Percentiles rank a stretch among this genome's conserved stretches.
phyloP scores from a whole-genome alignment of 1,284 basidiomycete genomes.

The Ganoderma lucidum region DNA sequence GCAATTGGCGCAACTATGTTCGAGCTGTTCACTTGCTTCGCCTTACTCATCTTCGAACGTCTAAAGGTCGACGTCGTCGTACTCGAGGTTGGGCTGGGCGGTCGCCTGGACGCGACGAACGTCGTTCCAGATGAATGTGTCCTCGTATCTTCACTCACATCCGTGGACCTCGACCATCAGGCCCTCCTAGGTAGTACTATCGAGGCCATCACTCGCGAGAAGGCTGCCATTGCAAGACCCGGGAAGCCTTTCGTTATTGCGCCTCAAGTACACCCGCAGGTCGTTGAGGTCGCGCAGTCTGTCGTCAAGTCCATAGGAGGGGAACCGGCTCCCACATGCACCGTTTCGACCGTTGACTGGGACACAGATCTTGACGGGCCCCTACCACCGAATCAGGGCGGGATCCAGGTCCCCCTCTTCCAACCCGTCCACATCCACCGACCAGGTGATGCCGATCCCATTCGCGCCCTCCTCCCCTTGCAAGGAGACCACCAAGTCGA shows the following conservation, averaged over 20 bases:
- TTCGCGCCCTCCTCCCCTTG: constrained; percentile 64
- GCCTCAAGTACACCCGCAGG: constrained; percentile 66
- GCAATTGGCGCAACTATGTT: constrained; percentile 73
- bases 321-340: constrained; percentile 46
- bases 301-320: constrained; percentile 52
- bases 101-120: constrained; percentile 93
- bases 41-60: constrained; percentile 76
- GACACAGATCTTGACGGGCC: constrained; percentile 48
- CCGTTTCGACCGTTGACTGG: constrained; percentile 46
- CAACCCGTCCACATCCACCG: constrained; percentile 53
- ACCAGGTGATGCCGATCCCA: constrained; percentile 50
- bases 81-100: constrained; percentile 96
- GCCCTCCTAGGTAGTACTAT: constrained; percentile 86
- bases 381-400: constrained; percentile 40
- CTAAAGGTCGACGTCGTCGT: constrained; percentile 81
- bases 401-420: constrained; percentile 49
- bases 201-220: constrained; percentile 81
- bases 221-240: constrained; percentile 82
- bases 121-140: constrained; percentile 76
- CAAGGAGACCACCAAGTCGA: constrained; percentile 85
- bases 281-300: constrained; percentile 50
- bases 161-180: constrained; percentile 94
- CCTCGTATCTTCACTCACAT: constrained; percentile 83
- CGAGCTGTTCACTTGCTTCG: constrained; percentile 86
- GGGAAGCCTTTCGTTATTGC: constrained; percentile 82